Evolutionary conservation across 371 early-diverging fungal genomes (phyloP), one percentile per base, ranked within the genome.

Genomic region (Syncephalis plumigaleata): DNA sequence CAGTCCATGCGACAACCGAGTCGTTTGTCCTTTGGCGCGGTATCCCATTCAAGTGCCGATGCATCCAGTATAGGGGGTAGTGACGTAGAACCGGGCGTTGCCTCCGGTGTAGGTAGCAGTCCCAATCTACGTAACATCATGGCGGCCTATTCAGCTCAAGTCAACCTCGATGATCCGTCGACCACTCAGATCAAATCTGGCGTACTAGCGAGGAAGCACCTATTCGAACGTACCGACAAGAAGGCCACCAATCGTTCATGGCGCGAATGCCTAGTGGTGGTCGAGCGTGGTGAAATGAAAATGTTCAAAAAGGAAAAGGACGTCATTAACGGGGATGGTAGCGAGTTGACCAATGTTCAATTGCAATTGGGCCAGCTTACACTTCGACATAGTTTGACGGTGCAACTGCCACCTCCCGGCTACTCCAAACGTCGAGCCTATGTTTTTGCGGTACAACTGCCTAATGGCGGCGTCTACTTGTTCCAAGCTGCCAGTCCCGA

Each of bases 221-320:
- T 87, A 36, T 65, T 77, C 51, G 87, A 86, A 47, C 65, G 73
- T 9, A 71, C 70, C 4, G 86, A 73, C 46, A 75, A 77, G 48
- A 84, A 84, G 58, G 85, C 92, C 7, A 74, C 73, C 39, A 70
- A 81, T 55, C 78, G 92, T 13, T 71, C 73, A n/a, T 93, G 94
- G 94, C 79, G 75, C 49, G 73, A 86, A 23, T 76, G 85, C 53
- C 67, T 80, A 17, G 66, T 84, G 17, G 68, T 84, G 0, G 68
- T 79, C 2, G 77, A 73, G 25, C 73, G 78, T 25, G 87, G 85
- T 2, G 79, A 83, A 36, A 63, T 90, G 7, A 70, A 69, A 27
- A 77, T 88, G 84, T 84, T 75, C 62, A 73, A 75, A 49, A 61
- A 80, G 42, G 86, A 84, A 20, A 55, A 58, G 22, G 55, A 48